Evolutionary conservation across 2,329 filamentous ascomycete genomes (phyloP).

Genomic region (Alternaria metachromatica): DNA sequence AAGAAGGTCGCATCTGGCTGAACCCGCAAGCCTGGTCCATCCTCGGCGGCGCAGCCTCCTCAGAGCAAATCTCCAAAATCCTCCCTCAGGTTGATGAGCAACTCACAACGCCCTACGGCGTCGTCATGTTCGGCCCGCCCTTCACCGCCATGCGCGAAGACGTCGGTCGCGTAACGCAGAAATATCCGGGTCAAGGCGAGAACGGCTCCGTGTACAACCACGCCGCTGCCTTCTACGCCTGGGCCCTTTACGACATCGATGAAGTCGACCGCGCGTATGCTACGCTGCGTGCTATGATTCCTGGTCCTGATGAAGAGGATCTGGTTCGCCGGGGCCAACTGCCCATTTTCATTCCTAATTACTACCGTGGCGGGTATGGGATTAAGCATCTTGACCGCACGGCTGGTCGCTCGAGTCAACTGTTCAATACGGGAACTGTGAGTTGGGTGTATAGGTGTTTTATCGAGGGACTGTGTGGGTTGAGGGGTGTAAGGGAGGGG

Average conservation of each 20-base stretch:
- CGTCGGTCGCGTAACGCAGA: constrained; percentile 65
- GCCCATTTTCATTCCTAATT: constrained; percentile 65
- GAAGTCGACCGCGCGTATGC: constrained; percentile 59
- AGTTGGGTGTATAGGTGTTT: constrained; percentile 64
- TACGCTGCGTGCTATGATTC: constrained; percentile 61
- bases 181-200: constrained; percentile 64
- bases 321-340: constrained; percentile 62
- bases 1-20: constrained; percentile 64
- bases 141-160: constrained; percentile 65
- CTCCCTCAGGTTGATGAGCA: constrained; percentile 59
- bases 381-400: constrained; percentile 45
- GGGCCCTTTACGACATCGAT: constrained; percentile 60
- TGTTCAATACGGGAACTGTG: constrained; percentile 66
- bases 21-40: constrained; percentile 65
- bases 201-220: constrained; percentile 67
- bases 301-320: constrained; percentile 60
- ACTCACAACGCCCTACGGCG: constrained; percentile 61
- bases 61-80: constrained; percentile 54
- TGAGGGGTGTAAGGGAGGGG: constrained; percentile 58
- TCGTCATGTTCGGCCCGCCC: constrained; percentile 63
- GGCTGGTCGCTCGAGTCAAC: constrained; percentile 62
- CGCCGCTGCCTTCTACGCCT: constrained; percentile 62
- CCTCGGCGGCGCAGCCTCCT: constrained; percentile 59
- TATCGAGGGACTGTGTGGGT: constrained; percentile 62
- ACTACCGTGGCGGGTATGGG: constrained; percentile 54